Evolutionary conservation across 2,329 filamentous ascomycete species (phyloP).

Genomic region (Diaporthe longicolla): DNA sequence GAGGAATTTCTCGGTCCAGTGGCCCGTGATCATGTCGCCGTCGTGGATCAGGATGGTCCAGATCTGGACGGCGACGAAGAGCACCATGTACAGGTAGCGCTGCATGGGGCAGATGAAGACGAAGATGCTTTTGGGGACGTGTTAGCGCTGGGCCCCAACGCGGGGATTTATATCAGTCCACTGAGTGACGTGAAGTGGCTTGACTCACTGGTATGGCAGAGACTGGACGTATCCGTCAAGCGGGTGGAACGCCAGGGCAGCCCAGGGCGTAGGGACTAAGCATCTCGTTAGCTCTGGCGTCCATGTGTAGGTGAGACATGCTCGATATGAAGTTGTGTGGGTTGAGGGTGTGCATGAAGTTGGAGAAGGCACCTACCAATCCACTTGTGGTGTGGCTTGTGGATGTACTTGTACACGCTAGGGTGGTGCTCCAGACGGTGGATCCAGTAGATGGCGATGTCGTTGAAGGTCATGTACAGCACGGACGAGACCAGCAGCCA

Average conservation of each 20-base stretch:
- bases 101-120: conserved; percentile 62
- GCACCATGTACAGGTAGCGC: conserved; percentile 59
- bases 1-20: conserved; percentile 62
- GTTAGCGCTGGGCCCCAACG: too few species aligned
- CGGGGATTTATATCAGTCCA: too few species aligned
- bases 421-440: conserved; percentile 62
- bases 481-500: conserved; percentile 57
- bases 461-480: conserved; percentile 62
- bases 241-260: conserved; percentile 63
- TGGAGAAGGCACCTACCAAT: conserved; percentile 53
- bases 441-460: conserved; percentile 63
- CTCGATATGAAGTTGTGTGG: background rate
- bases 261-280: conserved; percentile 61
- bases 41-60: conserved; percentile 66
- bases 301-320: background rate
- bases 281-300: conserved; percentile 21
- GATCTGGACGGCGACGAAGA: conserved; percentile 61
- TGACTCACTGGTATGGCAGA: conserved; percentile 60
- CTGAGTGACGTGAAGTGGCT: too few species aligned
- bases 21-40: conserved; percentile 63
- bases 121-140: conserved; percentile 53
- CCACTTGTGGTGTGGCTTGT: conserved; percentile 66
- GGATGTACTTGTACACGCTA: conserved; percentile 61
- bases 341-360: background rate
- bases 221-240: conserved; percentile 62